These are phyloP conservation scores for Halophytophthora batemanensis DNA, from an alignment of 352 stramenopile genomes.

Conservation along the genomic window DNA sequence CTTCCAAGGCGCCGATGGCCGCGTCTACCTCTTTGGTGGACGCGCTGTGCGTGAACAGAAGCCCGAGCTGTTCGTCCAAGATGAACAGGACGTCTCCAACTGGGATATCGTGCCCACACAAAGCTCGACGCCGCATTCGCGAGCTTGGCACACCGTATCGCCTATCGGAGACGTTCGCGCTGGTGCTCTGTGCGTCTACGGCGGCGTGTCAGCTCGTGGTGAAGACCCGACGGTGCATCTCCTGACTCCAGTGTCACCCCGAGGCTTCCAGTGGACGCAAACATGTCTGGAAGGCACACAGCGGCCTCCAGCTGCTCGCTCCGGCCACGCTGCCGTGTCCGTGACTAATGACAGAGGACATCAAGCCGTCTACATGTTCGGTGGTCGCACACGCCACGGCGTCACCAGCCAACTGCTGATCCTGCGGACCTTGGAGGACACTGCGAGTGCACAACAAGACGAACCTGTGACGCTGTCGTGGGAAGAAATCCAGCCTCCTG, in stretches of 20 bases:
- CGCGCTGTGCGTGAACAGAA: slow-evolving; percentile 63
- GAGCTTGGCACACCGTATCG: slow-evolving; percentile 58
- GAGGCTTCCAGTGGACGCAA: slow-evolving; percentile 26
- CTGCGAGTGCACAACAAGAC: background rate
- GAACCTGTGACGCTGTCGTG: slow-evolving; percentile 17
- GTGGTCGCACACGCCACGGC: slow-evolving; percentile 56
- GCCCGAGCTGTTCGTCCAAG: slow-evolving; percentile 40
- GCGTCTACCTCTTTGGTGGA: slow-evolving; percentile 51
- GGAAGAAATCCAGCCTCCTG: slow-evolving; percentile 13
- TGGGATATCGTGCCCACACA: slow-evolving; percentile 41
- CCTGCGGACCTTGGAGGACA: slow-evolving; percentile 6
- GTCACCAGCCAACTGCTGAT: slow-evolving; percentile 51
- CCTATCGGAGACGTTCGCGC: slow-evolving; percentile 15
- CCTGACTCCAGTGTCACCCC: slow-evolving; percentile 13
- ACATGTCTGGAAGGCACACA: slow-evolving; percentile 11
- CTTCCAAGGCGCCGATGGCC: slow-evolving; percentile 24
- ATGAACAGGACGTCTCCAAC: slow-evolving; percentile 38
- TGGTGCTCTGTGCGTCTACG: slow-evolving; percentile 42
- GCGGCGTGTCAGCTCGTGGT: slow-evolving; percentile 51
- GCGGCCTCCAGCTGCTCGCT: slow-evolving; percentile 32
- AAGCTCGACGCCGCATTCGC: slow-evolving; percentile 28
- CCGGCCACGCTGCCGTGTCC: slow-evolving; percentile 46
- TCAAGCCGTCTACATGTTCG: slow-evolving; percentile 43
- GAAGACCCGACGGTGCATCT: slow-evolving; percentile 52
- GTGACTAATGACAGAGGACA: slow-evolving; percentile 9